phyloP scores from a whole-genome alignment of 768 basidiomycete genomes.

The Suillus cothurnatus region DNA sequence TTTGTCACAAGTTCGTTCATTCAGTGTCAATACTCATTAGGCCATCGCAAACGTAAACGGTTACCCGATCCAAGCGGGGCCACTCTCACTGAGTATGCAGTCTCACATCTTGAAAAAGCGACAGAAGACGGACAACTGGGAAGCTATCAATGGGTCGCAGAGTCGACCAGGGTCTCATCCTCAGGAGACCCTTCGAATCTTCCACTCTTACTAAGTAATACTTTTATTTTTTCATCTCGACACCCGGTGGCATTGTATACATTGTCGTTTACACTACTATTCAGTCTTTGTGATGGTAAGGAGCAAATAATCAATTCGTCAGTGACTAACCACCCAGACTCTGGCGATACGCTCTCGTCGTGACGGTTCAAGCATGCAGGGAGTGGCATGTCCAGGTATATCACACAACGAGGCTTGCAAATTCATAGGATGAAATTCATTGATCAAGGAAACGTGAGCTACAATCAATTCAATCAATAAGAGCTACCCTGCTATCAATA shows the following conservation, averaged over 20 bases:
- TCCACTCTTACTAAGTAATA: no score
- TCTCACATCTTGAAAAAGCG: no score
- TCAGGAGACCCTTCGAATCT: no score
- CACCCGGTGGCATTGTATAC: no score
- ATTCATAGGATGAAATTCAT: neutral
- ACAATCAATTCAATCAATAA: constrained; percentile 11
- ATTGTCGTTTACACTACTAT: no score
- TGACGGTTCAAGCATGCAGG: neutral
- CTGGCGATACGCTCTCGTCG: neutral
- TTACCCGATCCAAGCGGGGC: no score
- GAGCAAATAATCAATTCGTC: neutral
- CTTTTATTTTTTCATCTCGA: no score
- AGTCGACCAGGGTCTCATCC: no score
- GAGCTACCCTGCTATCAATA: constrained; percentile 9
- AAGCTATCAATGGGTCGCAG: no score
- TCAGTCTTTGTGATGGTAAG: neutral
- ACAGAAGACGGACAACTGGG: no score
- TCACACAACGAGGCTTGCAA: neutral
- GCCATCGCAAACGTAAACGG: neutral
- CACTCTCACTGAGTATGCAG: no score
- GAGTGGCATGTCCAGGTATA: neutral
- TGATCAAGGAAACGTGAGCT: neutral
- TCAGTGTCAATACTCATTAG: neutral
- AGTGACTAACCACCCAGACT: neutral
- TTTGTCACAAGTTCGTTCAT: neutral